Base-by-base conservation (phyloP, 345 rosid genomes). In the Bretschneidera sinensis region DNA sequence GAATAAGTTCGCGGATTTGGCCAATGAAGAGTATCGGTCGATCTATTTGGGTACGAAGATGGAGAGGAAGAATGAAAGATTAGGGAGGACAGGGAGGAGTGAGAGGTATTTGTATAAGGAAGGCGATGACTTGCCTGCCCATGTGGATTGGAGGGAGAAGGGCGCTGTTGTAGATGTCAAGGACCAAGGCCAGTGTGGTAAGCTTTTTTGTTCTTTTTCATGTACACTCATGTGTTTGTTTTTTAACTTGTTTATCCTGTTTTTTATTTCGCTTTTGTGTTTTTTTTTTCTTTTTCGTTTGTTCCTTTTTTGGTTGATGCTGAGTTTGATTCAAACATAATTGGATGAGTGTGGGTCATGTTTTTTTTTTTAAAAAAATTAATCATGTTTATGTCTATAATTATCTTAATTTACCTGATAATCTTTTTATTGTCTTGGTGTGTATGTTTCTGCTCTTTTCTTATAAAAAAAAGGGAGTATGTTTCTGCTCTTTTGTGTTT, bases 1-100 rank as follows among this genome's bases (percentile, higher is more conserved):
- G 59, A 85, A 75, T 63, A 72, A 59, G 78, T 87, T 85, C 64
- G 89, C 89, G 0, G 89, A 87, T 78, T 60, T 88, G 67, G 77
- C 78, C 47, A 80, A 81, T 43, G 85, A 76, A 23, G 91, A 88
- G 73, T 88, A 71, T 35, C 51, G 35, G 23, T 17, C 64, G 17
- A 19, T 56, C 65, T 83, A 73, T 53, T 68, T 83, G 59, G 91
- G 95, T 24, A 57, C 68, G 10, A 74, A 67, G 66, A 51, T 74
- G 24, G 70, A 66, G 52, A 61, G 55, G 65, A 60, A 54, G 51
- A n/a, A n/a, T n/a, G 68, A 18, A 17, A 62, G 49, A 53, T 63
- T 55, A 35, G 72, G 20, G 4, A 25, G 55, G 57, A 68, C 64
- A 54, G 61, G 31, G 54, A 68, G 34, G 21, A 67, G 77, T 33